Percentiles rank a stretch among this genome's conserved stretches.
Conservation (phyloP, 306 rosid genomes). For the Leucaena leucocephala region DNA sequence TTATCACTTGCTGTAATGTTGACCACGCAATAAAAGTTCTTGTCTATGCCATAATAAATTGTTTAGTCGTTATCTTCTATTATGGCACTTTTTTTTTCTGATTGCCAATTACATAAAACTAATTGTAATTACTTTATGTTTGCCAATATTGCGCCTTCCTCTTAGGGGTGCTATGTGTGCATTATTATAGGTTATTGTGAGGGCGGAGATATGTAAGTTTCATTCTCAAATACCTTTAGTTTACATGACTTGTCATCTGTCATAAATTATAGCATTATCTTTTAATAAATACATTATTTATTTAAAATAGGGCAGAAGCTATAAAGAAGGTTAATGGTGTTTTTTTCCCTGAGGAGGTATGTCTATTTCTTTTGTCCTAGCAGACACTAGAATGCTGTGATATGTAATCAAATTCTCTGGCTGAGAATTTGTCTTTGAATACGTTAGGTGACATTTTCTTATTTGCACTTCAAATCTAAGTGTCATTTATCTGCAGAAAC, state of each 20-base stretch:
- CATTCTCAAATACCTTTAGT: constrained; percentile 26
- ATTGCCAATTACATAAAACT: constrained; percentile 23
- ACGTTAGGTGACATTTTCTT: constrained; percentile 16
- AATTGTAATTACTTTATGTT: constrained; percentile 23
- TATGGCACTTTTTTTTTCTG: constrained; percentile 11
- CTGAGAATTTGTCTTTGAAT: constrained; percentile 4
- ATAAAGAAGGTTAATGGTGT: constrained; percentile 68
- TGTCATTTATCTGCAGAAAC: constrained; percentile 56
- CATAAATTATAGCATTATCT: constrained; percentile 28
- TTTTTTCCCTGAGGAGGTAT: constrained; percentile 85
- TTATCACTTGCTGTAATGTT: constrained; percentile 10
- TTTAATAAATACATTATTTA: constrained; percentile 26
- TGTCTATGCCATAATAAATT: constrained; percentile 18
- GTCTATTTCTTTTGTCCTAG: constrained; percentile 9
- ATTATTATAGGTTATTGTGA: constrained; percentile 86
- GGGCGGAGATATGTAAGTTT: constrained; percentile 90
- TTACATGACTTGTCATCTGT: constrained; percentile 31
- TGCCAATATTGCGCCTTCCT: constrained; percentile 37
- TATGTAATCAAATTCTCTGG: background rate
- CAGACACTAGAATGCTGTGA: constrained; percentile 9
- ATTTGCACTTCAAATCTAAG: constrained; percentile 22
- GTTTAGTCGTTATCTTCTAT: constrained; percentile 10
- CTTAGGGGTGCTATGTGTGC: constrained; percentile 96
- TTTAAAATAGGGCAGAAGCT: constrained; percentile 73
- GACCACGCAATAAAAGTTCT: background rate